These are phyloP conservation scores for Chloris gayana DNA, from an alignment of 176 grass and related monocot genomes.

Conservation along the genomic window DNA sequence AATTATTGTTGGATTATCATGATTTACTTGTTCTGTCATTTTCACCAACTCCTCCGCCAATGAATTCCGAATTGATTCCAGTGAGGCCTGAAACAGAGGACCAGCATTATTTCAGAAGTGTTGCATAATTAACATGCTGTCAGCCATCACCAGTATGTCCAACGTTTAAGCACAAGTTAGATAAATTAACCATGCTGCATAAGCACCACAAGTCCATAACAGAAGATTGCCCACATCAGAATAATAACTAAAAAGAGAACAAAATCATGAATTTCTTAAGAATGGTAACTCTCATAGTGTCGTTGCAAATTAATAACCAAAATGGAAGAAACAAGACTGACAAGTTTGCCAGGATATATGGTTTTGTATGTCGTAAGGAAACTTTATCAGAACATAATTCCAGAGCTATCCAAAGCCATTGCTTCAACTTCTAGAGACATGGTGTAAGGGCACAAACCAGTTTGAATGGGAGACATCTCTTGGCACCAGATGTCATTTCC, in stretches of 20 bases:
- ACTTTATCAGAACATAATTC: background rate
- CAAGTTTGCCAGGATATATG: background rate
- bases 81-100: conserved; percentile 70
- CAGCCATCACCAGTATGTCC: background rate
- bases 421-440: conserved; percentile 15
- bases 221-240: background rate
- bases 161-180: background rate
- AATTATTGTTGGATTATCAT: background rate
- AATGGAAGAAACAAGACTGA: too few relatives aligned
- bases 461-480: background rate
- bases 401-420: background rate
- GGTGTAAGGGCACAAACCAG: background rate
- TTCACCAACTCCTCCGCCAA: conserved; percentile 97
- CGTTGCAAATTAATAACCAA: too few relatives aligned
- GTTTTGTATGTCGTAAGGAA: background rate
- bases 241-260: background rate
- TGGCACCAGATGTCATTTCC: conserved; percentile 4
- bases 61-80: conserved; percentile 97
- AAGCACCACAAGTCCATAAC: background rate
- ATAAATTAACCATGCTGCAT: background rate
- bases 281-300: too few relatives aligned
- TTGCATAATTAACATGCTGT: background rate
- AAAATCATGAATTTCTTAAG: conserved; percentile 3
- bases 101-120: conserved; percentile 21
- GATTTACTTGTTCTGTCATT: conserved; percentile 92